Evolutionary conservation across 2,329 filamentous ascomycete genomes (phyloP).

Genomic region (Hypoxylon sp.): DNA sequence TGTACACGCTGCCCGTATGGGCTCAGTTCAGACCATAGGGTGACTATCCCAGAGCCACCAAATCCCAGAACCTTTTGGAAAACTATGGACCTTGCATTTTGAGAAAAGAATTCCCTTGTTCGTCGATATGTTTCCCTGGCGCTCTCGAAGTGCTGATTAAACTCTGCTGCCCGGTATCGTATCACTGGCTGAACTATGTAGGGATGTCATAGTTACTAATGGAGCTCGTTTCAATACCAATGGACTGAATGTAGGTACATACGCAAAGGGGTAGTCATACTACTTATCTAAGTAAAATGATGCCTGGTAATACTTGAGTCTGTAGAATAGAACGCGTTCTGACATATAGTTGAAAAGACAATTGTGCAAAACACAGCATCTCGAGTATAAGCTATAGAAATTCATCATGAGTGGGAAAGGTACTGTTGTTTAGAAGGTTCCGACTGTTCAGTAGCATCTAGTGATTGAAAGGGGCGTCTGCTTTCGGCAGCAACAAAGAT

Average conservation of each 20-base stretch:
- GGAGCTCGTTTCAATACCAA: too few species aligned
- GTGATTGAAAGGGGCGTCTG: background rate
- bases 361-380: too few species aligned
- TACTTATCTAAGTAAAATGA: background rate
- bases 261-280: constrained; percentile 19
- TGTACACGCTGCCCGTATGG: background rate
- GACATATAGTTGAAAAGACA: too few species aligned
- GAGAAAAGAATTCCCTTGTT: constrained; percentile 7
- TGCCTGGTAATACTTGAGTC: background rate
- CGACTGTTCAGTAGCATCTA: background rate
- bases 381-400: too few species aligned
- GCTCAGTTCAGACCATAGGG: constrained; percentile 14
- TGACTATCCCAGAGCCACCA: constrained; percentile 20
- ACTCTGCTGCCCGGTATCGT: constrained; percentile 5
- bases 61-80: constrained; percentile 21
- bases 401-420: too few species aligned
- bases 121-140: constrained; percentile 10
- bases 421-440: constrained; percentile 4
- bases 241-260: too few species aligned
- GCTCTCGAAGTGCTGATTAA: constrained; percentile 5
- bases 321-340: too few species aligned
- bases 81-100: background rate
- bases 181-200: constrained; percentile 17
- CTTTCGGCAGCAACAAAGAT: constrained; percentile 28
- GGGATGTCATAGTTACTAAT: background rate